Base-by-base conservation (phyloP, 2,329 filamentous ascomycete genomes). In the Ceratocystiopsis minuta region DNA sequence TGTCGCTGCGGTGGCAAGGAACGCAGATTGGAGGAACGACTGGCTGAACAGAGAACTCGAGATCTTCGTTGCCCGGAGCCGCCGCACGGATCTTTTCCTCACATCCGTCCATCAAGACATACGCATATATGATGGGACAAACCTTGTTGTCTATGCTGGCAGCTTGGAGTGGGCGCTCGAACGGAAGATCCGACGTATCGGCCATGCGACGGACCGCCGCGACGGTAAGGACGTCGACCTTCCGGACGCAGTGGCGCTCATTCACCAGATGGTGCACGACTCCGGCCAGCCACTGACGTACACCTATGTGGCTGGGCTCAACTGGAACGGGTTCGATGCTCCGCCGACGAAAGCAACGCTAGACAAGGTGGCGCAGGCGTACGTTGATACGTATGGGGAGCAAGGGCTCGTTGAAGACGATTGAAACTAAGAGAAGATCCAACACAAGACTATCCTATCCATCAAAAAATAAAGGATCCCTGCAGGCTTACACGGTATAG, bases 121-220 rank as follows among this genome's bases (percentile, higher is more conserved):
- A 4, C 17, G 16, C 11, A 11, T 40, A 5, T 40, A 16, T 15
- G 14, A 24, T 18, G 39, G 39, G 6, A 10, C 12, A 4, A 36
- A 28, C 18, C 15, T 35, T 2, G 10, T 16, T 18, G 6, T 40
- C 18, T 40, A n/a, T n/a, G 39, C 39, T 7, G 39, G 33, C 33
- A 18, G 39, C 15, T 33, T 40, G 17, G 39, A 40, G 10, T 40
- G 39, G 39, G 39, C 39, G 3, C 20, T 40, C 14, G 39, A 40
- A n/a, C 33, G 39, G 2, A 36, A 36, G n/a, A 24, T 40, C 32
- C 39, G 39, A 7, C 39, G 39, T 1, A 18, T 36, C 6, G 14
- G 33, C 12, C 39, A 40, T 18, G 39, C 15, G 6, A 6, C 24
- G 24, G 24, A 10, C 24, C 24, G 24, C 24, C 16, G 14, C 6